A percentile compares a stretch with the other conserved stretches of the same genome.
phyloP scores from a whole-genome alignment of 2,329 filamentous ascomycete genomes.

The Aureobasidium mangrovei region DNA sequence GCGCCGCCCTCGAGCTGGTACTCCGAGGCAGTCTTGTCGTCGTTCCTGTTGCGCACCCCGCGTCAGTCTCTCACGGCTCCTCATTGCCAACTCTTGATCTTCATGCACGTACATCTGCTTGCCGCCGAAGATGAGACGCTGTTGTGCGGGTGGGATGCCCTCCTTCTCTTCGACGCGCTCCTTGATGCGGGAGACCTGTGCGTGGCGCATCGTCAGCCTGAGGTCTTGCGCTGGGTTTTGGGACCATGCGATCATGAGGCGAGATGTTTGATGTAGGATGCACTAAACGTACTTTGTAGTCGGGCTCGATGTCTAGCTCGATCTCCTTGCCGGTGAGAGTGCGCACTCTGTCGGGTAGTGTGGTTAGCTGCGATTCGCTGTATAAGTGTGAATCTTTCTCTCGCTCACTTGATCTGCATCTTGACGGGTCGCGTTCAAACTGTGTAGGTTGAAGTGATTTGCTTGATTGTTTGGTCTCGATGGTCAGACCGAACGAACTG shows the following conservation, averaged over 20 bases:
- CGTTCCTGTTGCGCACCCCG: conserved; percentile 54
- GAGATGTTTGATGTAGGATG: neutral
- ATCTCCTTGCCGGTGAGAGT: conserved; percentile 98
- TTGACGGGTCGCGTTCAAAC: neutral
- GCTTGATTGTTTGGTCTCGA: neutral
- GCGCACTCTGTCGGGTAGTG: conserved; percentile 59
- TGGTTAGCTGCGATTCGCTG: conserved; percentile 7
- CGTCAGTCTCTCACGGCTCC: neutral
- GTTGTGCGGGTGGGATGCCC: conserved; percentile 93
- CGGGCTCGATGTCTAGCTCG: conserved; percentile 89
- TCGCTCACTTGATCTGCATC: conserved; percentile 18
- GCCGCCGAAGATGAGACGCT: conserved; percentile 89
- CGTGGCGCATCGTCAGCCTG: conserved; percentile 6
- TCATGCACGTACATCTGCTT: conserved; percentile 74
- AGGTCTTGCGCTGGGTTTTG: neutral
- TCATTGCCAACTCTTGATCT: neutral
- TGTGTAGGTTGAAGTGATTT: neutral
- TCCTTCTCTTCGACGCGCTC: conserved; percentile 99
- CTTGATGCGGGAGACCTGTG: conserved; percentile 87
- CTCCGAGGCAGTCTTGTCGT: conserved; percentile 87
- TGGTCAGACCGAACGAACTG: neutral
- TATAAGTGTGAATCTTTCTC: neutral
- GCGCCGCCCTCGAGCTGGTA: conserved; percentile 87
- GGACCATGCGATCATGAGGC: neutral
- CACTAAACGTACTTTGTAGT: conserved; percentile 64